Base-by-base conservation (phyloP, 257 asterid genomes). In the Perilla frutescens region DNA sequence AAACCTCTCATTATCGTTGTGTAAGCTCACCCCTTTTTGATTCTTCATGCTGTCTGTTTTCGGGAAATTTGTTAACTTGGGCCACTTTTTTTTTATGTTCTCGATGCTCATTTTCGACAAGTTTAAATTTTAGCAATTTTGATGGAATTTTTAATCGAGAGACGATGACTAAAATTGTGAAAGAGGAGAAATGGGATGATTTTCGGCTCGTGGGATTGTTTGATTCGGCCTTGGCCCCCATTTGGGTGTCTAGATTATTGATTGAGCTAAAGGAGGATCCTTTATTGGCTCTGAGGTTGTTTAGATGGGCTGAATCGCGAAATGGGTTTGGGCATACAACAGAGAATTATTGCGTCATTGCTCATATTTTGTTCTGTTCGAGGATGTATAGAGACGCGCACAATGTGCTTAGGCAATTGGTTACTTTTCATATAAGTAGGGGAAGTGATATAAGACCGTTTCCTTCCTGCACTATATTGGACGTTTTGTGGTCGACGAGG, bases 281-380 rank as follows among this genome's bases (percentile, higher is more conserved):
- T 73, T 44, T 36, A 34, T 72, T 93, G 79, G 96, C 96, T 74
- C 77, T 91, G 49, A 93, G 88, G 78, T 73, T 89, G 70, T 93
- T 93, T 81, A 80, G 62, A 40, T 88, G 96, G 96, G 92, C 95
- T 0, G 83, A 84, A 74, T 75, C 77, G 1, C 85, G 37, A 8
- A 73, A 68, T 39, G 85, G 84, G n/a, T 86, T 87, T 85, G 66
- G 50, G 59, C 95, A 89, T 73, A 86, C 91, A 32, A 81, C 84
- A 0, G 89, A 91, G 77, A 81, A 71, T 82, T 93, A 85, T 60
- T 93, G 96, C 80, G 75, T 89, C 26, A 59, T 88, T 76, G 91
- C 95, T 62, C 97, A 91, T 71, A 91, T 93, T 78, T 84, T 93
- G 85, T 91, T 93, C 82, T 87, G 86, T 73, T 87, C 93, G 56